Evolutionary conservation across 768 basidiomycete species (phyloP).

Genomic region (Podaxis sp.): DNA sequence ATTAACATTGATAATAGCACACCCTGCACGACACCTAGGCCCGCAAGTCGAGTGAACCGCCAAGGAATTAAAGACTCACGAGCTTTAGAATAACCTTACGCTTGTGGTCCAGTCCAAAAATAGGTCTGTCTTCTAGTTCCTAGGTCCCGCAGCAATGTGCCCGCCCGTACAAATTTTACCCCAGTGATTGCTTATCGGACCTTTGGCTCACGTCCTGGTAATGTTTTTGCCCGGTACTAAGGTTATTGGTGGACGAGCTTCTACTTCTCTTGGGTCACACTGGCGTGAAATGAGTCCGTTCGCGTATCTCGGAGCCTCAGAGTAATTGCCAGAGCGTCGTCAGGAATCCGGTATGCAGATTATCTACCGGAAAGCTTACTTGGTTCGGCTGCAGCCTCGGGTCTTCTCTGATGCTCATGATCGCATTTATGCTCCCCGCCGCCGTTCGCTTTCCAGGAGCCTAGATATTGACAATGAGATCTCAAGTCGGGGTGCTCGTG

Average conservation of each 20-base stretch:
- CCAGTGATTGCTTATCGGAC: constrained; percentile 9
- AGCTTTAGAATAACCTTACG: not conserved
- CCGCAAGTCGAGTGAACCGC: not conserved
- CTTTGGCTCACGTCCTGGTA: not conserved
- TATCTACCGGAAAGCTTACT: not conserved
- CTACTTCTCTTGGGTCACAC: not conserved
- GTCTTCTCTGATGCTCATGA: not conserved
- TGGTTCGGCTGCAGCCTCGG: not conserved
- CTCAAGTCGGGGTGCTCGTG: constrained; percentile 7
- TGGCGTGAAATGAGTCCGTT: constrained; percentile 1
- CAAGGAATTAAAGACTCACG: constrained; percentile 3
- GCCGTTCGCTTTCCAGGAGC: not conserved
- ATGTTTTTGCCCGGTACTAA: constrained; percentile 12
- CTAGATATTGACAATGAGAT: not conserved
- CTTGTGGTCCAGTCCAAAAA: not conserved
- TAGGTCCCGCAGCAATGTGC: not conserved
- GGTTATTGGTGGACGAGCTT: not conserved
- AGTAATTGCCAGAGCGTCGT: not conserved
- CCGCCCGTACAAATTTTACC: not conserved
- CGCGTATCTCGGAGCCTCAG: constrained; percentile 1
- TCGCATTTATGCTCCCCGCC: not conserved
- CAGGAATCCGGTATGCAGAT: not conserved
- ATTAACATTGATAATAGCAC: not conserved
- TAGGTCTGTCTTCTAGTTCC: constrained; percentile 4
- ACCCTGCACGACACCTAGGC: not conserved